Evolutionary conservation across 768 basidiomycete species (phyloP).

Genomic region (Melanogaster broomeanus): DNA sequence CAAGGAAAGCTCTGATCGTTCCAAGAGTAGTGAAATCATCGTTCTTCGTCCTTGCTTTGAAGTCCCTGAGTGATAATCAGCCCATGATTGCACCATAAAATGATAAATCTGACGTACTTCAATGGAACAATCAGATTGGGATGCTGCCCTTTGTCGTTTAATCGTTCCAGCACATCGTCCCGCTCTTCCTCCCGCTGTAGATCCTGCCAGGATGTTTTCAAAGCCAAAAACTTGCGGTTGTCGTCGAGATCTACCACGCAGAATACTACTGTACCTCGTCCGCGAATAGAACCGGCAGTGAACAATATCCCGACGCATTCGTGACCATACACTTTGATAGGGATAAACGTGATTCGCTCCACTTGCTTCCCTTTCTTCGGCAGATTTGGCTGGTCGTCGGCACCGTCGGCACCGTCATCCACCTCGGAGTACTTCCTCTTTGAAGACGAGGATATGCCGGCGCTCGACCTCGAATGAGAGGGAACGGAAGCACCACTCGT

Average conservation of each 20-base stretch:
- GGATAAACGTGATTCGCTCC: too few species aligned
- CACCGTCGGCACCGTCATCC: not conserved
- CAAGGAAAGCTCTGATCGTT: conserved; percentile 5
- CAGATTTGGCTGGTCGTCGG: not conserved
- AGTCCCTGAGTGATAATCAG: not conserved
- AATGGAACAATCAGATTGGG: not conserved
- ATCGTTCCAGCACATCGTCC: not conserved
- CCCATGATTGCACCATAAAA: not conserved
- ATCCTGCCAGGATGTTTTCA: conserved; percentile 16
- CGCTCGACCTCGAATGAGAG: not conserved
- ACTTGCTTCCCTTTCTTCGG: not conserved
- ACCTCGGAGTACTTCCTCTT: conserved; percentile 4
- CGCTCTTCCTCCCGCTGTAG: not conserved
- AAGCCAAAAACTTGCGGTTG: not conserved
- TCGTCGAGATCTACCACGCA: not conserved
- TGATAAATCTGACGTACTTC: not conserved
- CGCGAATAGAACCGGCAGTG: conserved; percentile 18
- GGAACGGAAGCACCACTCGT: too few species aligned
- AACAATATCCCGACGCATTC: too few species aligned
- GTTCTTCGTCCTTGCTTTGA: not conserved
- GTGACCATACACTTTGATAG: too few species aligned
- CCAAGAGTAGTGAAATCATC: not conserved
- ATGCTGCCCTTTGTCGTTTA: not conserved
- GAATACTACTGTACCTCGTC: conserved; percentile 8
- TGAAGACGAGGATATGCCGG: not conserved